Evolutionary conservation across 805 yeast genomes (phyloP).

Genomic region (Kodamaea laetipori): DNA sequence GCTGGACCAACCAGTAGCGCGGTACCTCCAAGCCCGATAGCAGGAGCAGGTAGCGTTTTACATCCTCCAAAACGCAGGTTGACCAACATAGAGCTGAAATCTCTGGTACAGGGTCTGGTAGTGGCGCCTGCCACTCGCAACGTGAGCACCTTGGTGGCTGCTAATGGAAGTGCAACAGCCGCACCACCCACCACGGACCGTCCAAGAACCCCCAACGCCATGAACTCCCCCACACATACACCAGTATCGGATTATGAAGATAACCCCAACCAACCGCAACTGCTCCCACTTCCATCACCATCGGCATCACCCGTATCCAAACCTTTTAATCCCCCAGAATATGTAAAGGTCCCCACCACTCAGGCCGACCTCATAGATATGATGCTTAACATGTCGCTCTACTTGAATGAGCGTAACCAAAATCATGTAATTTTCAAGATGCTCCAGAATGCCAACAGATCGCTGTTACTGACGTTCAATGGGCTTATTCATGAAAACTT

Average conservation of each 20-base stretch:
- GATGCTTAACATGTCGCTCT: constrained; percentile 34
- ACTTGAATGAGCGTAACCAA: constrained; percentile 48
- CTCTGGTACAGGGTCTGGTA: not conserved
- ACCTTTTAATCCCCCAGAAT: constrained; percentile 7
- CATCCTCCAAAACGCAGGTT: constrained; percentile 12
- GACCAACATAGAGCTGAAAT: constrained; percentile 4
- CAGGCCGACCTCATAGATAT: constrained; percentile 44
- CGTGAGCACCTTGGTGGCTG: not conserved
- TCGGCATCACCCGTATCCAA: constrained; percentile 47
- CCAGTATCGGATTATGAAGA: constrained; percentile 42
- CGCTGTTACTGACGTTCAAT: constrained; percentile 61
- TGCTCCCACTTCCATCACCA: constrained; percentile 69
- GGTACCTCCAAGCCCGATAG: not conserved
- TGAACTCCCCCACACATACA: constrained; percentile 34
- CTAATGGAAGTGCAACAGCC: not conserved
- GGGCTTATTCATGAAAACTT: constrained; percentile 55
- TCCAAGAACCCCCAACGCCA: constrained; percentile 33
- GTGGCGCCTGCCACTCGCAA: not conserved
- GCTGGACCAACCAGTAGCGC: constrained; percentile 6
- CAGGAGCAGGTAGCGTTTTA: constrained; percentile 6
- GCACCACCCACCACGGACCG: constrained; percentile 11
- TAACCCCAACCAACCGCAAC: constrained; percentile 31
- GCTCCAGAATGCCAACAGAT: constrained; percentile 58
- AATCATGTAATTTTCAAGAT: constrained; percentile 55
- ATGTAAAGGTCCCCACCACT: constrained; percentile 20